These are phyloP conservation scores for Colletotrichum agaves DNA, from an alignment of 2,329 filamentous ascomycete genomes.

Conservation along the genomic window DNA sequence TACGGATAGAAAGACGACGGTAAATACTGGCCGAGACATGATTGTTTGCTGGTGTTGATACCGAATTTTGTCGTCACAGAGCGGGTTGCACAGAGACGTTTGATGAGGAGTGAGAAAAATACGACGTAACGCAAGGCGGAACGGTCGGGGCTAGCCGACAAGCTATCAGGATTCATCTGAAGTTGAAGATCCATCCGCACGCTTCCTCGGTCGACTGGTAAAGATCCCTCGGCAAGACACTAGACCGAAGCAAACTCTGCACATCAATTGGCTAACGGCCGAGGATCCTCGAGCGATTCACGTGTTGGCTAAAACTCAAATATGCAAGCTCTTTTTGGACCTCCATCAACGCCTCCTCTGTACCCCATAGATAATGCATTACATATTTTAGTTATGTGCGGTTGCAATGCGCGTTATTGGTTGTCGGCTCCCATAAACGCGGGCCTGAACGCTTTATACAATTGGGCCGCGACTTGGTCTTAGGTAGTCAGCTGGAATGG, in stretches of 20 bases:
- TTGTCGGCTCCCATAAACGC: not conserved
- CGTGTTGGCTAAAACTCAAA: slow-evolving; percentile 12
- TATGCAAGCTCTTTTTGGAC: not conserved
- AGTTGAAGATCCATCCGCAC: not conserved
- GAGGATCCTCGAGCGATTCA: not conserved
- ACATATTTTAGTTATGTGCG: not conserved
- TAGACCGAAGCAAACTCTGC: not conserved
- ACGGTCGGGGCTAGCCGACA: not conserved
- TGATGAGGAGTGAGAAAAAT: not conserved
- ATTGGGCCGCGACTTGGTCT: not conserved
- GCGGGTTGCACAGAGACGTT: no score
- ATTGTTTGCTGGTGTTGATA: not conserved
- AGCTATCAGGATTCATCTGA: slow-evolving; percentile 4
- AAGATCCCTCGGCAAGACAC: not conserved
- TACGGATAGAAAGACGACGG: slow-evolving; percentile 2
- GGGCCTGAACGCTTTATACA: slow-evolving; percentile 13
- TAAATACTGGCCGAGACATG: slow-evolving; percentile 21
- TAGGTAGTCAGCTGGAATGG: slow-evolving; percentile 18
- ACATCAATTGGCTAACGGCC: not conserved
- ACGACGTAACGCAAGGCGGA: not conserved
- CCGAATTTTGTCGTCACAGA: no score
- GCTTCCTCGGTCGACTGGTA: slow-evolving; percentile 8
- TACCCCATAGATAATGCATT: slow-evolving; percentile 9
- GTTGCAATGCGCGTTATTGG: not conserved
- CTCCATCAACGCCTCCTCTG: not conserved